Evolutionary conservation across 805 yeast species (phyloP).

Genomic region (Wickerhamomyces xylosicus): DNA sequence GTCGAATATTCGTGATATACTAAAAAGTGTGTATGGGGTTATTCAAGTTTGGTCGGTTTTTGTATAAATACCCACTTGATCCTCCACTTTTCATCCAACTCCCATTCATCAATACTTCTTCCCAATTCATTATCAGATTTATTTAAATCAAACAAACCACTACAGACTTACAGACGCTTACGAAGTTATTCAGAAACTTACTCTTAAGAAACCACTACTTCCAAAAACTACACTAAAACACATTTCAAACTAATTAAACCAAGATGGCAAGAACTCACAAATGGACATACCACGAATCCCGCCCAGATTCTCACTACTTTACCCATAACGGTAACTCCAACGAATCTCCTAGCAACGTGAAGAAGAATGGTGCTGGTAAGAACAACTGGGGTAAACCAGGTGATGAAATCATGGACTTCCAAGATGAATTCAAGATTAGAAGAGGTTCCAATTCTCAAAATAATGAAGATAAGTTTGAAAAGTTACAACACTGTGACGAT

Average conservation of each 20-base stretch:
- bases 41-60: too few species aligned
- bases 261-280: constrained; percentile 70
- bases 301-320: constrained; percentile 59
- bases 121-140: not conserved
- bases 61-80: too few species aligned
- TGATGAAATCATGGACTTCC: constrained; percentile 61
- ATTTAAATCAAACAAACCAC: not conserved
- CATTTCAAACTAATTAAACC: not conserved
- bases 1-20: too few species aligned
- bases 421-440: constrained; percentile 48
- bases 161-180: not conserved
- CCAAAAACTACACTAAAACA: too few species aligned
- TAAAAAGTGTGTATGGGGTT: too few species aligned
- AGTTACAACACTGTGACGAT: constrained; percentile 16
- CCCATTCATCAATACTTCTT: not conserved
- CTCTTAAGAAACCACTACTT: too few species aligned
- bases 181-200: not conserved
- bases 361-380: constrained; percentile 80
- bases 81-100: not conserved
- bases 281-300: constrained; percentile 57
- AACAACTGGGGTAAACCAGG: constrained; percentile 84
- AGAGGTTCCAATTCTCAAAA: constrained; percentile 39
- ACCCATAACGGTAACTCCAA: constrained; percentile 65
- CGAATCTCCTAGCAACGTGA: constrained; percentile 64
- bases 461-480: constrained; percentile 30